Base-by-base conservation (phyloP, 139 green algal genomes). In the Coelastrella sp. region DNA sequence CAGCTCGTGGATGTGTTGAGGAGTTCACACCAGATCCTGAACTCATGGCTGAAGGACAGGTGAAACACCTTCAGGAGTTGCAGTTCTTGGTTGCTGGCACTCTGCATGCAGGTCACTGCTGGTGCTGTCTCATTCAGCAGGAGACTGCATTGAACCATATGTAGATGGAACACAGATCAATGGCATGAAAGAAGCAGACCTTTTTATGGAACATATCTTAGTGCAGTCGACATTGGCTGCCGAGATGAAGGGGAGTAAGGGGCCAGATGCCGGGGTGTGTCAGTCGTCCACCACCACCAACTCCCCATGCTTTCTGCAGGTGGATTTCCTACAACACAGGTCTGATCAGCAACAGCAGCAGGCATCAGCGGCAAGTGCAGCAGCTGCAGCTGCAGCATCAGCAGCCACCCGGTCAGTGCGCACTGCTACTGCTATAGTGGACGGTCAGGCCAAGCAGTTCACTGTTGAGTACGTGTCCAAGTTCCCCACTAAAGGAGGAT, bases 401-500 rank as follows among this genome's bases (percentile, higher is more conserved):
- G 88, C 87, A 2, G 85, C 79, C 0, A 86, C 82, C 5, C 85
- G 80, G 0, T 81, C 95, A 21, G 88, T 51, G 2, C 57, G 86
- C 1, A 91, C 93, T 68, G 90, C 94, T 74, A 45, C 92, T 38
- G 72, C 76, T 9, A 17, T 89, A 2, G 79, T 92, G n/a, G 86
- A 93, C 66, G 90, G 88, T 0, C 68, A 88, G 73, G 88, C 91
- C 35, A 85, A 82, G 45, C 38, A 87, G 30, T 93, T 93, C 64
- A 83, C 57, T 1, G 86, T 91, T 32, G 60, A 77, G 30, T 88
- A 79, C 60, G n/a, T 60, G 2, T 41, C 23, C 21, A 86, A 62
- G 43, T 88, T 91, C 78, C 85, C 87, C 41, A 98, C 95, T 35
- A 97, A 97, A 23, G 95, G 96, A 8, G 95, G 95, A 37, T 89